Conservation (phyloP, 768 basidiomycete genomes). For the Tephrocybe sp. region DNA sequence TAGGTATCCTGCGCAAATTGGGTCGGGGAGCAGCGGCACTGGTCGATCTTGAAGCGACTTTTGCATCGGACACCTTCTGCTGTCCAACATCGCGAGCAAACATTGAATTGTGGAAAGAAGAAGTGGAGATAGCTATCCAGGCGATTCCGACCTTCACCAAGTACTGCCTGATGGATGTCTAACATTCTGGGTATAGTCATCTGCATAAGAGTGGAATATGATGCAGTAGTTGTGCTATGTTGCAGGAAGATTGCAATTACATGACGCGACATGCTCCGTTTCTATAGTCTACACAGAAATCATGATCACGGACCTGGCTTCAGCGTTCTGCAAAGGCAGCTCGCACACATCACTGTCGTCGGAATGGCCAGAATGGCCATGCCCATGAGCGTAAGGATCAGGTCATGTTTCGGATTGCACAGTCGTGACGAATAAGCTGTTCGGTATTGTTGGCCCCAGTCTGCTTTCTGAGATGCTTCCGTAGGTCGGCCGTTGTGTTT, state of each 20-base stretch:
- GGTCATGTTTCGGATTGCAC: neutral
- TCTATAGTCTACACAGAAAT: neutral
- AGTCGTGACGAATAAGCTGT: neutral
- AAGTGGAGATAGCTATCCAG: neutral
- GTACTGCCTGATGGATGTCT: too few species aligned
- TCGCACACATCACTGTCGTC: neutral
- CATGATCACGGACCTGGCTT: neutral
- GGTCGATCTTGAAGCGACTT: conserved; percentile 2
- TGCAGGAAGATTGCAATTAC: too few species aligned
- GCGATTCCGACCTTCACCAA: conserved; percentile 2
- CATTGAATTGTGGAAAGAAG: conserved; percentile 1
- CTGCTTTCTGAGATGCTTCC: neutral
- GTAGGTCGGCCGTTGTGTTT: neutral
- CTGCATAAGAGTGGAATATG: too few species aligned
- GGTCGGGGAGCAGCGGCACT: conserved; percentile 3
- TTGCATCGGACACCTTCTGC: neutral
- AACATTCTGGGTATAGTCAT: too few species aligned
- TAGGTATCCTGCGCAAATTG: conserved; percentile 6
- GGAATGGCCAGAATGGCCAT: too few species aligned
- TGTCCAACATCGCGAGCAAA: neutral
- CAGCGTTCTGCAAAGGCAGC: neutral
- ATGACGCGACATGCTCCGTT: too few species aligned
- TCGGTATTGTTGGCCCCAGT: neutral
- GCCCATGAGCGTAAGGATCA: too few species aligned
- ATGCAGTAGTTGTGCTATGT: too few species aligned